Evolutionary conservation across 768 basidiomycete species (phyloP), one percentile per base, ranked within the genome.

Genomic region (Leucocoprinus sp.): DNA sequence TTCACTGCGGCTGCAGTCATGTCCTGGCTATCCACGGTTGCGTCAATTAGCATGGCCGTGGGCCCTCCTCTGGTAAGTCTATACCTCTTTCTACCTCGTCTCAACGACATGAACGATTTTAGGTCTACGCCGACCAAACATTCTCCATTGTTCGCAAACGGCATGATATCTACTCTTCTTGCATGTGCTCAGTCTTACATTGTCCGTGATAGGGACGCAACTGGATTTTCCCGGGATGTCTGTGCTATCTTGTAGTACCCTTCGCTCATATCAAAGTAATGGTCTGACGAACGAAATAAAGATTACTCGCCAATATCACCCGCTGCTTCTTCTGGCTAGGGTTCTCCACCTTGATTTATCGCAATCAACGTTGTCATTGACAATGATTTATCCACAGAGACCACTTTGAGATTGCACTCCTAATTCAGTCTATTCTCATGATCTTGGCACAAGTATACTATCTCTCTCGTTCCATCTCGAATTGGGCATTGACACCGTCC

Each of bases 251-350:
- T 92, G 80, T 87, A 50, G 61, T 66, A 63, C 48, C 51, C 24
- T 29, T 37, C 27, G 29, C 35, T 18, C 15, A 45, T 47, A 42
- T 34, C 33, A 27, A 18, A 19, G 24, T 21, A 50, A 29, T 34
- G 6, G 11, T 46, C 31, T 34, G 34, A 28, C 47, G 15, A 26
- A 7, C 21, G 33, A 42, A 55, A 23, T 43, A 15, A 51, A 88
- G 86, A 54, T 68, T 90, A 24, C 70, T 86, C 49, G 86, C 88
- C 40, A 92, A 92, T 61, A 88, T 91, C 43, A 83, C 84, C 19
- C 74, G 89, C 56, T 92, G 89, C 61, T 92, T 90, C 70, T 92
- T 91, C 65, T 92, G 89, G 89, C 65, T 92, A 27, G 89, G 89
- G 71, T 74, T 51, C 22, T 64, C 52, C 37, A 36, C 22, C 9